Percentiles rank a stretch among this genome's conserved stretches.
Conservation (phyloP, 352 stramenopile species). For the Globisporangium spinosum region DNA sequence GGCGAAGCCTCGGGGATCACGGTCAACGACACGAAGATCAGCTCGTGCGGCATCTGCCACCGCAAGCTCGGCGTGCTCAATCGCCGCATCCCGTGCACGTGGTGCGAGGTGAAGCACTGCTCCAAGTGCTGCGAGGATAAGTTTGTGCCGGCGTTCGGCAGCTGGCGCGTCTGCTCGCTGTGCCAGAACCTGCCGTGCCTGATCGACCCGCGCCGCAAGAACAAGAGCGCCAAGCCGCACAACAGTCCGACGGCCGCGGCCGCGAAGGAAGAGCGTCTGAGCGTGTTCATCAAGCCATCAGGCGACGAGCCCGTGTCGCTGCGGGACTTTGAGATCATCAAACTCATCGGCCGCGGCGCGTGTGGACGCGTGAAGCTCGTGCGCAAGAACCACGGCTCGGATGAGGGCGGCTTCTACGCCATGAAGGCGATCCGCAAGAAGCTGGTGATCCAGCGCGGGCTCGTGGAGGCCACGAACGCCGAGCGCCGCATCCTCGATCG, state of each 20-base stretch:
- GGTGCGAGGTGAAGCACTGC: constrained; percentile 87
- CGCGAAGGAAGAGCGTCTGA: constrained; percentile 48
- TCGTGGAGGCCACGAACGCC: constrained; percentile 90
- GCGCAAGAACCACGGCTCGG: constrained; percentile 81
- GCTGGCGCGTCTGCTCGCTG: constrained; percentile 75
- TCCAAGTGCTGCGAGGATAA: constrained; percentile 84
- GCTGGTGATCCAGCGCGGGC: constrained; percentile 77
- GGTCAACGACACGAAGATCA: constrained; percentile 73
- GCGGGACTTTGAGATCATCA: constrained; percentile 96
- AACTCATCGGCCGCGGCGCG: constrained; percentile 93
- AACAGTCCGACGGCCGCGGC: constrained; percentile 41
- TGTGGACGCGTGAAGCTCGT: constrained; percentile 85
- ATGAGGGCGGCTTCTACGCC: constrained; percentile 80
- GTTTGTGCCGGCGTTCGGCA: constrained; percentile 71
- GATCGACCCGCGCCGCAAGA: constrained; percentile 75
- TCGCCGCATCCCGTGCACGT: constrained; percentile 71
- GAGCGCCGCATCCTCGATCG: constrained; percentile 86
- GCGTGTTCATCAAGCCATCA: constrained; percentile 73
- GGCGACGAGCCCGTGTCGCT: constrained; percentile 66
- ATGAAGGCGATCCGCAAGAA: constrained; percentile 90
- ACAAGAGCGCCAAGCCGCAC: constrained; percentile 61
- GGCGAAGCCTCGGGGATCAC: constrained; percentile 68
- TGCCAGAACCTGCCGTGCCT: constrained; percentile 77
- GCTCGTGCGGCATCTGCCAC: constrained; percentile 74
- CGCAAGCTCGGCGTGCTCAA: constrained; percentile 79